Conservation (phyloP, 2,329 filamentous ascomycete species). For the Fusarium abutilonis region DNA sequence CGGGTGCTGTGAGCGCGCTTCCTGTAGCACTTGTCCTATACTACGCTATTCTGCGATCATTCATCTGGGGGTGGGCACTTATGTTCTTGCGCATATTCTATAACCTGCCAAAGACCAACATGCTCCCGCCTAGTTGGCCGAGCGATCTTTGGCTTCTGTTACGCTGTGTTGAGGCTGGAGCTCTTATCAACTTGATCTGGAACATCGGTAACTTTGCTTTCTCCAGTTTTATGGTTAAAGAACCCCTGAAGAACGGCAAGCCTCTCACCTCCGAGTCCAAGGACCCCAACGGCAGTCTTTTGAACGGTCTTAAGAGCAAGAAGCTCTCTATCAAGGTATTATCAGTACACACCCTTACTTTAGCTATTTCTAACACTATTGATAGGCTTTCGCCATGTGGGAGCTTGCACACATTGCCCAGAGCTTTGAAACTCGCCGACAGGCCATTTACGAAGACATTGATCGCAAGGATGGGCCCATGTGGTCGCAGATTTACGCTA, state of each 20-base stretch:
- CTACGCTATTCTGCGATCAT: conserved; percentile 67
- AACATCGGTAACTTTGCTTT: conserved; percentile 80
- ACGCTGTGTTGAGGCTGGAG: conserved; percentile 69
- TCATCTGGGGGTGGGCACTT: conserved; percentile 76
- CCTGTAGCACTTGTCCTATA: conserved; percentile 67
- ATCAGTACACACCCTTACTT: neutral
- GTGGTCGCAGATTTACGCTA: conserved; percentile 79
- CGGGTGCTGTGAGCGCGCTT: conserved; percentile 54
- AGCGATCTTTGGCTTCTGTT: conserved; percentile 65
- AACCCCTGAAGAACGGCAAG: conserved; percentile 84
- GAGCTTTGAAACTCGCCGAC: conserved; percentile 77
- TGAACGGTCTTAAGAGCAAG: conserved; percentile 85
- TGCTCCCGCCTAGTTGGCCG: conserved; percentile 67
- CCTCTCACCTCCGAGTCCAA: conserved; percentile 86
- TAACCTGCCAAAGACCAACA: conserved; percentile 76
- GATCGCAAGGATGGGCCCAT: conserved; percentile 81
- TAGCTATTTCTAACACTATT: conserved; percentile 32
- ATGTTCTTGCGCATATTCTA: conserved; percentile 77
- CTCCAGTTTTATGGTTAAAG: conserved; percentile 79
- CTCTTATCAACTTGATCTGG: conserved; percentile 78
- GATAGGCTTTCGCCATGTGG: conserved; percentile 87
- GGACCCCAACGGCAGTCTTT: conserved; percentile 88
- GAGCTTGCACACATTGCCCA: conserved; percentile 84
- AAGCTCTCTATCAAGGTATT: conserved; percentile 78
- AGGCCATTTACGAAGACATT: conserved; percentile 86